These are phyloP conservation scores for Rhizopus delemar DNA, from an alignment of 371 early-diverging fungal genomes.

Conservation along the genomic window DNA sequence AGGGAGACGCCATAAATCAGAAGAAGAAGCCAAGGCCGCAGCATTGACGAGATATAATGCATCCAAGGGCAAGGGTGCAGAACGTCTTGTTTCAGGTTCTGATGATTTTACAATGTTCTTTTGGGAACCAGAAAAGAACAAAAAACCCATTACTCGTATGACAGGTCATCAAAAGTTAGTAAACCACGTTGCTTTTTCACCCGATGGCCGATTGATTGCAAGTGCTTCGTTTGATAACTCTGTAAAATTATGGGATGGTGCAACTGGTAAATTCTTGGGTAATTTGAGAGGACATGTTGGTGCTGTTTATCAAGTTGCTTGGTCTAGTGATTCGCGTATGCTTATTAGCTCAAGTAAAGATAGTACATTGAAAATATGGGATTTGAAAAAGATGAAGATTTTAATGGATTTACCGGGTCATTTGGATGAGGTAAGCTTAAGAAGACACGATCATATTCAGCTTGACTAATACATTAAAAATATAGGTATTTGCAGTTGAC, in stretches of 20 bases:
- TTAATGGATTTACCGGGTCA: conserved; percentile 95
- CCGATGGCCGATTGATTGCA: conserved; percentile 91
- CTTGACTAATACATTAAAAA: conserved; percentile 30
- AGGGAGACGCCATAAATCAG: conserved; percentile 55
- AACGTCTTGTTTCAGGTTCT: conserved; percentile 89
- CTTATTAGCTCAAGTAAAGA: conserved; percentile 90
- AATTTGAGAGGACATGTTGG: conserved; percentile 93
- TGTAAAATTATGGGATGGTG: conserved; percentile 96
- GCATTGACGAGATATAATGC: conserved; percentile 82
- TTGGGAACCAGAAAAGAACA: conserved; percentile 86
- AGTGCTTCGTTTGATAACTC: conserved; percentile 98
- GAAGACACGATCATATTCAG: conserved; percentile 3
- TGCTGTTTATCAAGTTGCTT: conserved; percentile 92
- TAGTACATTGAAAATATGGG: conserved; percentile 93
- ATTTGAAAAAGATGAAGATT: conserved; percentile 82
- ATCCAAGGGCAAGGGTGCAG: conserved; percentile 68
- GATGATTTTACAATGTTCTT: conserved; percentile 97
- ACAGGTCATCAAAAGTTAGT: conserved; percentile 94
- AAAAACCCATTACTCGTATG: conserved; percentile 87
- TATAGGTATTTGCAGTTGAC: conserved; percentile 82
- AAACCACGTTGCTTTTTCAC: conserved; percentile 91
- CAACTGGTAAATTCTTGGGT: conserved; percentile 89
- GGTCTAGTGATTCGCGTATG: conserved; percentile 91
- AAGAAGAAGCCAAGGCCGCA: conserved; percentile 72
- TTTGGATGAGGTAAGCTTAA: conserved; percentile 69